Base-by-base conservation (phyloP, 2,329 filamentous ascomycete genomes). In the Berkeleyomyces rouxiae region DNA sequence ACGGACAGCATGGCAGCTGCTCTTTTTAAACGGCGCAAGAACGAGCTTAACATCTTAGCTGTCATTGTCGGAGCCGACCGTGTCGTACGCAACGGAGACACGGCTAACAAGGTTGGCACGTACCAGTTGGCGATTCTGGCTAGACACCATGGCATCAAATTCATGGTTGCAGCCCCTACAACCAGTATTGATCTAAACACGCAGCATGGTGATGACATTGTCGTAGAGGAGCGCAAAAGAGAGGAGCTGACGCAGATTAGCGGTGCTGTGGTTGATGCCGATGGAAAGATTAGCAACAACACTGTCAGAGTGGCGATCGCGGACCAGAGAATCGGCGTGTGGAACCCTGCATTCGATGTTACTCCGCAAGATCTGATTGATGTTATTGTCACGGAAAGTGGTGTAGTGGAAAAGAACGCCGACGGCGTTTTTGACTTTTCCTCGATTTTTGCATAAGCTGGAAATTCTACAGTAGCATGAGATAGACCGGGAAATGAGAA, bases 31-130 rank as follows among this genome's bases (percentile, higher is more conserved):
- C 81, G 80, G 33, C 76, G 81, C 55, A 84, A 84, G 67, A 75
- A 78, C 31, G 74, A 79, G 44, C 79, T 84, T 70, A 84, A 85
- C 69, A 88, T 99, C 65, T 81, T 83, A 4, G 92, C 90, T 4
- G 88, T 99, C 60, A 86, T 99, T 39, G 93, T 99, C 0, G 93
- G 93, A 37, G 93, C 93, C 2, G 93, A 99, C 72, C 84, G 93
- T 63, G 93, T 99, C 11, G 93, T 92, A 40, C 88, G 90, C 59
- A 99, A 99, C 69, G 93, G 93, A 39, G 93, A 99, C 74, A 97
- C 93, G 0, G 93, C 93, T 63, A 99, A 99, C 77, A 99, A 99
- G 77, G 95, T 99, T 66, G 93, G 93, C 60, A 99, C 93, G 0
- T 97, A 99, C 72, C 82, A 86, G 62, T 80, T 99, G 3, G 90